Percentiles rank a stretch among this genome's conserved stretches.
These are phyloP conservation scores for Clausena lansium DNA, from an alignment of 345 rosid species.

Conservation along the genomic window DNA sequence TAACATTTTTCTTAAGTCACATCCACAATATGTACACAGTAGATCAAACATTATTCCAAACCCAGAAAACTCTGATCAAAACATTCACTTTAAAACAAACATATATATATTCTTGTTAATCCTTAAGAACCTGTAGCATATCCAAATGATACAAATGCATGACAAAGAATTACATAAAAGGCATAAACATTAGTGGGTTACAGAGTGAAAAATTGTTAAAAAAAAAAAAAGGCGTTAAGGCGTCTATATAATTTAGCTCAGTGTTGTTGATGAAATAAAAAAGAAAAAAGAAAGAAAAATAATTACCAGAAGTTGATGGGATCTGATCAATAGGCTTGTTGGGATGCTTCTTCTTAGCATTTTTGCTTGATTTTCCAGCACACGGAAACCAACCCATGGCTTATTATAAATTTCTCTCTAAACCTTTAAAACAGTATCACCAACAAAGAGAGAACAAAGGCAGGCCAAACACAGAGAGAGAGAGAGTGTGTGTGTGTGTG, in stretches of 20 bases:
- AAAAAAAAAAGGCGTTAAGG: neutral
- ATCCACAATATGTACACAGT: conserved; percentile 7
- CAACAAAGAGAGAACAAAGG: conserved; percentile 10
- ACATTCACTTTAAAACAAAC: neutral
- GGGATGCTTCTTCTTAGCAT: conserved; percentile 30
- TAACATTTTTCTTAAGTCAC: conserved; percentile 9
- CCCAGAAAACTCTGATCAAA: neutral
- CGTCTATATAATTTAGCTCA: neutral
- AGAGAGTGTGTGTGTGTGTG: neutral
- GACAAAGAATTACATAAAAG: neutral
- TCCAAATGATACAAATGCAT: neutral
- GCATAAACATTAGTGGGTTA: neutral
- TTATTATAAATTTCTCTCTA: neutral
- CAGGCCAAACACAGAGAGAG: conserved; percentile 13
- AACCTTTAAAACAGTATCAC: neutral
- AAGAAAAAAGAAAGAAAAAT: neutral
- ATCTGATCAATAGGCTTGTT: conserved; percentile 40
- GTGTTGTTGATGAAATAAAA: neutral
- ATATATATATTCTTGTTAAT: neutral
- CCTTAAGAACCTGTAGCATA: neutral
- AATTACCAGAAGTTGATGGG: conserved; percentile 54
- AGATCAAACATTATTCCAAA: conserved; percentile 26
- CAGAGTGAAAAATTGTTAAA: neutral
- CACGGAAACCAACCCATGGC: conserved; percentile 52
- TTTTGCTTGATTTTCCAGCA: conserved; percentile 41